These are phyloP conservation scores for Rubroshorea leprosula DNA, from an alignment of 345 rosid genomes.

Conservation along the genomic window DNA sequence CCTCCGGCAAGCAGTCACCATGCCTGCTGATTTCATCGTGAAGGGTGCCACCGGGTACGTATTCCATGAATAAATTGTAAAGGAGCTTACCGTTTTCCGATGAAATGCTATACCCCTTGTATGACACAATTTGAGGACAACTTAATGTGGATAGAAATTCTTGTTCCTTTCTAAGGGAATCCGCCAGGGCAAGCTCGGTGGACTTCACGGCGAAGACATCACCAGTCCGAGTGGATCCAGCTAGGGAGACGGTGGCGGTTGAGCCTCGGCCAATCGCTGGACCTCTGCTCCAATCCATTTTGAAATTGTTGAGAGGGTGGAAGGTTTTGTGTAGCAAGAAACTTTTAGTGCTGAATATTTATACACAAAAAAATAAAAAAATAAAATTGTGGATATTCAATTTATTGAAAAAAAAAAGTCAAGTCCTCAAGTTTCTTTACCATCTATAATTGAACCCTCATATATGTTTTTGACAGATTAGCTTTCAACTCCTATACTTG, in stretches of 20 bases:
- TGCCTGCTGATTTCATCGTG: slow-evolving; percentile 29
- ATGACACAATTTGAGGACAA: slow-evolving; percentile 58
- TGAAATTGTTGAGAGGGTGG: too few species aligned
- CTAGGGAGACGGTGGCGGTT: slow-evolving; percentile 42
- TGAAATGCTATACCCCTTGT: slow-evolving; percentile 53
- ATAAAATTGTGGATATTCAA: too few species aligned
- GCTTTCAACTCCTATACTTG: too few species aligned
- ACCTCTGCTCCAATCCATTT: slow-evolving; percentile 61
- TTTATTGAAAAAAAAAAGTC: too few species aligned
- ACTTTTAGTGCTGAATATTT: too few species aligned
- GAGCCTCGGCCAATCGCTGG: slow-evolving; percentile 48
- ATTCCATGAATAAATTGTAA: slow-evolving; percentile 64
- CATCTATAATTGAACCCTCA: too few species aligned
- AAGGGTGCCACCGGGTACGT: slow-evolving; percentile 58
- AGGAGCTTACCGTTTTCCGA: slow-evolving; percentile 39
- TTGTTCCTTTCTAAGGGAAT: slow-evolving; percentile 34
- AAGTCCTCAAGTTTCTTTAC: too few species aligned
- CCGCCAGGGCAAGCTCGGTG: slow-evolving; percentile 31
- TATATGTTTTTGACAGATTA: too few species aligned
- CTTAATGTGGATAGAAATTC: slow-evolving; percentile 27
- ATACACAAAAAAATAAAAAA: too few species aligned
- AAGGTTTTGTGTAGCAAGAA: too few species aligned
- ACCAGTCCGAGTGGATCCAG: slow-evolving; percentile 21
- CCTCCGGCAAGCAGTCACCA: slow-evolving; percentile 38
- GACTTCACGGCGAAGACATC: slow-evolving; percentile 56